These are phyloP conservation scores for Zygotorulaspora mrakii DNA, from an alignment of 1,139 yeast genomes.

Conservation along the genomic window DNA sequence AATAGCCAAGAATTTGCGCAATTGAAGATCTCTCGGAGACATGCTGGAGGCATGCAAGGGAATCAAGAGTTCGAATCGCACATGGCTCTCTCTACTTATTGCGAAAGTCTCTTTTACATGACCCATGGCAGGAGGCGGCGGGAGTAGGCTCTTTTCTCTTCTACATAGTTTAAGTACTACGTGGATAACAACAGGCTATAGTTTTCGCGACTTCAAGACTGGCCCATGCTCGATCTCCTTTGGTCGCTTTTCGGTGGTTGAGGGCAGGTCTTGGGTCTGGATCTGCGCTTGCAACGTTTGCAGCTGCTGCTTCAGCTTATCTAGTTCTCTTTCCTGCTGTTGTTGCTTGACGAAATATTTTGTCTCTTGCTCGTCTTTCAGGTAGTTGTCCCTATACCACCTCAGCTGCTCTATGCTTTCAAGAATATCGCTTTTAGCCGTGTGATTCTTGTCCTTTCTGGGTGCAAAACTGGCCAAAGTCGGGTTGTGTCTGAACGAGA, in stretches of 20 bases:
- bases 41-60: not conserved
- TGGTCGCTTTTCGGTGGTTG: conserved; percentile 1
- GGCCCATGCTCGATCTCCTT: conserved; percentile 9
- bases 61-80: no score
- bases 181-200: not conserved
- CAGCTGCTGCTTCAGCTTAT: no score
- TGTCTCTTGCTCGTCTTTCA: conserved; percentile 36
- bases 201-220: conserved; percentile 3
- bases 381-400: conserved; percentile 71
- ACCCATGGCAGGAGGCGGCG: no score
- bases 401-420: conserved; percentile 82
- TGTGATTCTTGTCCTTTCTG: conserved; percentile 63
- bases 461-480: conserved; percentile 52
- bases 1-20: not conserved
- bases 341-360: conserved; percentile 22
- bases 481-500: conserved; percentile 75
- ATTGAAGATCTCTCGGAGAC: not conserved
- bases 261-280: not conserved
- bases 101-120: no score
- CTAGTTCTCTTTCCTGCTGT: not conserved
- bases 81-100: no score
- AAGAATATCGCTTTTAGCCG: conserved; percentile 81
- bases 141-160: no score
- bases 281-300: not conserved
- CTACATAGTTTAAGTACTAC: no score